Evolutionary conservation across 805 yeast species (phyloP), one percentile per base, ranked within the genome.

Genomic region (Starmerella vaccinii): DNA sequence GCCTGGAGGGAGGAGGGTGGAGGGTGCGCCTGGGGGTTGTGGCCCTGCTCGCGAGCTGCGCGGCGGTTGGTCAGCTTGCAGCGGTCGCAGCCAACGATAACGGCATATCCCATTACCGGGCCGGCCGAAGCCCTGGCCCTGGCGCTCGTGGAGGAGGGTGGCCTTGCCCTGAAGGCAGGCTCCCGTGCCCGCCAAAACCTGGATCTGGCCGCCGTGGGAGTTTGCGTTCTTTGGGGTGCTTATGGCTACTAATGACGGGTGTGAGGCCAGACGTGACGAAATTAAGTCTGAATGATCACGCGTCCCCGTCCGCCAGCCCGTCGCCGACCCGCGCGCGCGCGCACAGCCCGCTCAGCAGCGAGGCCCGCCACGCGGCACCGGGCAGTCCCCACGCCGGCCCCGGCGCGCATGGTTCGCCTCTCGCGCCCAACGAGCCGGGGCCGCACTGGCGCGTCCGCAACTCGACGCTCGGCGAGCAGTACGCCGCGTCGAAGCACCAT

Each of bases 381-480:
- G 27, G 7, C 27, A 16, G 16, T 13, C 43, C 12, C 10, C 29
- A 26, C 13, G 27, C 43, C 12, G 7, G 26, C 8, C 10, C 19
- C 8, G 5, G 18, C 32, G 19, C 43, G 30, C 32, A 4, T 13
- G 5, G 16, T 13, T 15, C 34, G 3, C 24, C 3, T 24, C 44
- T 40, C n/a, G 24, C 34, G 6, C 44, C 44, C 4, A 40, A 40
- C 16, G 44, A 40, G 44, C 44, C 44, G 44, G 44, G 44, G 34
- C 44, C 44, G 34, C 44, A 27, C 24, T 40, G 44, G 44, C 44
- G 44, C 23, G 34, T 40, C 16, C 44, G 44, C 23, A 40, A 40
- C 44, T 40, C 44, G 24, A 40, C 44, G 44, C 44, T 40, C 16
- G 44, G 44, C 23, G 44, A 40, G 44, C 44, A 40, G 22, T 40